Base-by-base conservation (phyloP, 2,329 filamentous ascomycete genomes). In the Lasiodiplodia citricola region DNA sequence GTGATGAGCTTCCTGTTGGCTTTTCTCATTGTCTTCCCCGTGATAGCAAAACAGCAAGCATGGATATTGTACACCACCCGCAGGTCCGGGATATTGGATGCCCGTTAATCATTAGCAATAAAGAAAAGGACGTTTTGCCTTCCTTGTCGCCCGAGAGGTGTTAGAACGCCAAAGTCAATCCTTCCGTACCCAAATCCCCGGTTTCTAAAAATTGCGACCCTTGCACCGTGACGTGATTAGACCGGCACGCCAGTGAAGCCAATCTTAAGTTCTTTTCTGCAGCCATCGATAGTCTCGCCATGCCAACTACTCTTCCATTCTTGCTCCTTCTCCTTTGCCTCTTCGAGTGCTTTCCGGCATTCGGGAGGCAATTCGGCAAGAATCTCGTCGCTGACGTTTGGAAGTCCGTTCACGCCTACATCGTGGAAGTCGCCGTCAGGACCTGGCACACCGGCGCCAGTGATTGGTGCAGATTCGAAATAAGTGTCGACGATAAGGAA, bases 291-390 rank as follows among this genome's bases (percentile, higher is more conserved):
- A 44, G 79, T 83, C 80, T 97, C 94, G 5, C 87, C 85, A 18
- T 87, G 87, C 93, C 94, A 97, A 71, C 85, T 86, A 38, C 80
- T 83, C 78, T 92, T 92, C 92, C 94, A 98, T 66, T 86, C 81
- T 70, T 81, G 79, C 79, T 97, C 92, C 67, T 86, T 84, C 13
- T 81, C 81, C 64, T 89, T 83, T 3, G 92, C 90, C 66, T 87
- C 83, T 63, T 93, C 84, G 71, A 97, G 94, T 0, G 92, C 91
- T 47, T 84, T 82, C 47, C 91, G 87, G 78, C 93, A 96, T 71
- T 92, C 89, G 1, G 86, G 79, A 1, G 91, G 91, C 69, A 94
- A 83, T 69, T 91, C 84, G 37, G 88, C 86, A 68, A 87, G 83
- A 71, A 93, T 84, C 11, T 93, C 91, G 62, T 89, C 85, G 1